Conservation (phyloP, 768 basidiomycete species). For the Tephrocybe sp. region DNA sequence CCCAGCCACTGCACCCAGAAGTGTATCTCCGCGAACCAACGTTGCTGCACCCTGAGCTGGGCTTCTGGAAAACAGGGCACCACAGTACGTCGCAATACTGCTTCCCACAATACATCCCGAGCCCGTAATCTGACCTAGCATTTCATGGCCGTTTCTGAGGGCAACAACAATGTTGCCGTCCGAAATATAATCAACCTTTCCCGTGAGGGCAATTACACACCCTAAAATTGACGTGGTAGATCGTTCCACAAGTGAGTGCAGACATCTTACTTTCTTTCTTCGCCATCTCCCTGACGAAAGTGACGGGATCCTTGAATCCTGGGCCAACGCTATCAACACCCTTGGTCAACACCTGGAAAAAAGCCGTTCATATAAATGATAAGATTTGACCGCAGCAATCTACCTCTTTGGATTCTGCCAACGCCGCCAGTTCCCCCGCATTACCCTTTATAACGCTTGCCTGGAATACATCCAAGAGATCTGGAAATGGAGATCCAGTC, state of each 20-base stretch:
- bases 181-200: conserved; percentile 77
- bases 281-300: conserved; percentile 69
- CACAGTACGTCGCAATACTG: conserved; percentile 77
- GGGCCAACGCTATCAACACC: conserved; percentile 85
- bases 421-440: conserved; percentile 79
- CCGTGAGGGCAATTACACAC: conserved; percentile 80
- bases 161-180: conserved; percentile 72
- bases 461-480: conserved; percentile 75
- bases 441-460: conserved; percentile 94
- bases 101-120: conserved; percentile 86
- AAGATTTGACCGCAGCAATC: background rate
- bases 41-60: conserved; percentile 31
- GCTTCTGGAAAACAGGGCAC: conserved; percentile 44
- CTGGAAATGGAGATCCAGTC: conserved; percentile 57
- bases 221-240: conserved; percentile 37
- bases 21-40: conserved; percentile 74
- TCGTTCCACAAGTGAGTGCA: background rate
- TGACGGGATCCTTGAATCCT: conserved; percentile 73
- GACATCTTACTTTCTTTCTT: conserved; percentile 65
- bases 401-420: conserved; percentile 78
- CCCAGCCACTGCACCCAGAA: conserved; percentile 77
- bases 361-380: background rate
- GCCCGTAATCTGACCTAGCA: conserved; percentile 82
- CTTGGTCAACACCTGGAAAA: conserved; percentile 57
- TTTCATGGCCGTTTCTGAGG: conserved; percentile 68